Percentiles rank a stretch among this genome's conserved stretches.
Conservation (phyloP, 768 basidiomycete species). For the Leccinum ochraceum region DNA sequence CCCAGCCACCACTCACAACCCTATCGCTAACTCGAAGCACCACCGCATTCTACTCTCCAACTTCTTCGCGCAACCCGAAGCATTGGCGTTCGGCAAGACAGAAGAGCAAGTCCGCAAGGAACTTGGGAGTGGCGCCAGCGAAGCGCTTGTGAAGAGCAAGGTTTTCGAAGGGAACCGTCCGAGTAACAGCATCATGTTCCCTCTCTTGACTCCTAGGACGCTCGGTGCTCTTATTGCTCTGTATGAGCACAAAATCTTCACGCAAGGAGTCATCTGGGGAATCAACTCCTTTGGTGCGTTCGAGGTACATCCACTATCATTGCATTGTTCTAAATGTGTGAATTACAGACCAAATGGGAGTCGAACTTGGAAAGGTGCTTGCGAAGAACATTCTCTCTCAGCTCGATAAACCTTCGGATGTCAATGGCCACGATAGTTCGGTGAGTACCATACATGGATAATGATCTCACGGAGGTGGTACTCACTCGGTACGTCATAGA, state of each 20-base stretch:
- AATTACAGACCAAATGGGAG: slow-evolving; percentile 93
- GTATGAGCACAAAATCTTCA: slow-evolving; percentile 99
- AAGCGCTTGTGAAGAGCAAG: slow-evolving; percentile 92
- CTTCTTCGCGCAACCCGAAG: slow-evolving; percentile 98
- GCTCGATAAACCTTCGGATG: slow-evolving; percentile 75
- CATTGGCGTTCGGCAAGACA: slow-evolving; percentile 95
- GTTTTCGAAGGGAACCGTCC: slow-evolving; percentile 98
- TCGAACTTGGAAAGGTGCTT: slow-evolving; percentile 95
- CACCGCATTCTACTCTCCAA: slow-evolving; percentile 97
- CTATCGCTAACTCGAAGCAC: slow-evolving; percentile 82
- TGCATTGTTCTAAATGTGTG: background rate
- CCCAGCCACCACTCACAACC: slow-evolving; percentile 88
- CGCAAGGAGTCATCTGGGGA: slow-evolving; percentile 96
- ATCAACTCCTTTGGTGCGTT: slow-evolving; percentile 93
- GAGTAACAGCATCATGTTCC: slow-evolving; percentile 96
- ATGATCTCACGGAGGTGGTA: background rate
- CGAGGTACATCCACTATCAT: background rate
- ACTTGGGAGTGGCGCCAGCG: slow-evolving; percentile 68
- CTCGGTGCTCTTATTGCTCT: slow-evolving; percentile 87
- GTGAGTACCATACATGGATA: slow-evolving; percentile 29
- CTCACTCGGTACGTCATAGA: slow-evolving; percentile 46
- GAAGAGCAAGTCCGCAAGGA: slow-evolving; percentile 82
- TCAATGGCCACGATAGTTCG: slow-evolving; percentile 88
- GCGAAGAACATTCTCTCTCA: slow-evolving; percentile 95
- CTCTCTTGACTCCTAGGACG: slow-evolving; percentile 83